Evolutionary conservation across 164 flowering plant species (phyloP), one percentile per base, ranked within the genome.

Genomic region (Aristolochia californica): DNA sequence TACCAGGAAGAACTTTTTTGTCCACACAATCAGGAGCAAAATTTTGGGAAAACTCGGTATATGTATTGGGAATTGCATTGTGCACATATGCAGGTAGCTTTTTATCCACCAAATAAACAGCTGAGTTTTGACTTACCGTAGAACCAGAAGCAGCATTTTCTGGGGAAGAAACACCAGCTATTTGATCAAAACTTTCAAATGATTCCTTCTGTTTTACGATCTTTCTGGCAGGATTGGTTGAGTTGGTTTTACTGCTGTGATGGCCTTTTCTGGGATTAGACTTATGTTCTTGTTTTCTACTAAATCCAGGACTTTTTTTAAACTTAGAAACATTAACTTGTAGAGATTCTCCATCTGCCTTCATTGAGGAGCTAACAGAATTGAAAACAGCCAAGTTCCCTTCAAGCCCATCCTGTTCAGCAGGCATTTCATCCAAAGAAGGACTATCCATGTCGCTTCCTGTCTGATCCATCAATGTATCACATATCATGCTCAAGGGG

Each of bases 251-350:
- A 26, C 43, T 49, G 62, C 60, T 54, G 57, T 52, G 57, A 64
- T 57, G 52, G 18, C 68, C 69, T 54, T 65, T 75, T 62, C 59
- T 68, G 38, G 64, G 56, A 58, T 50, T 28, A 62, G 26, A 55
- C 53, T 40, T 66, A 57, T 34, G 28, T 38, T 68, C 72, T 59
- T 65, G 70, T 58, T 73, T 74, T 25, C 66, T 45, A 45, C 60
- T 69, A 15, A 48, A 30, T 63, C 52, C 53, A 26, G 20, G 55
- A 50, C 66, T 77, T 50, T 56, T 64, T 56, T 67, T 74, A 59
- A 47, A 53, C 56, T 62, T 60, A 51, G 69, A 57, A 50, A 27
- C 57, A 47, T 66, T 74, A 10, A 45, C 51, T 58, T 71, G 67
- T 22, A 40, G 30, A 48, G 45, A 56, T 15, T 66, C 62, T 48